Evolutionary conservation across 345 rosid species (phyloP).

Genomic region (Isatis tinctoria): DNA sequence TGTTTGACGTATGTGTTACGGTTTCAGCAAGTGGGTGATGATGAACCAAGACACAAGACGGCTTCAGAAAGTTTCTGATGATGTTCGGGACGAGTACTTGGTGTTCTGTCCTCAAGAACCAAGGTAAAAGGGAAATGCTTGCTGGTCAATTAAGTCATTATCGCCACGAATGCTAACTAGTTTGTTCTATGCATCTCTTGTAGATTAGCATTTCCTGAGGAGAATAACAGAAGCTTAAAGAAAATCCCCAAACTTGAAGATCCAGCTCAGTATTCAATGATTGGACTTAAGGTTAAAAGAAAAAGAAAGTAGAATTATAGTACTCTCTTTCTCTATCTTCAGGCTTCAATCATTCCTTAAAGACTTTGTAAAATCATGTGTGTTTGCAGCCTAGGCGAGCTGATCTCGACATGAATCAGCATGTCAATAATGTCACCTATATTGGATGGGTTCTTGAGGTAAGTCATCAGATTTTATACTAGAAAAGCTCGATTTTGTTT

Average conservation of each 20-base stretch:
- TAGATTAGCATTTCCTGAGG: conserved; percentile 89
- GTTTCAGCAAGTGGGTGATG: conserved; percentile 98
- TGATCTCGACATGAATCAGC: conserved; percentile 98
- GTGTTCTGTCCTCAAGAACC: conserved; percentile 70
- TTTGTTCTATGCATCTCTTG: neutral
- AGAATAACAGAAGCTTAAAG: conserved; percentile 63
- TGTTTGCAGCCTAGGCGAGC: conserved; percentile 71
- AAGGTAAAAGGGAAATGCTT: conserved; percentile 40
- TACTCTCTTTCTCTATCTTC: neutral
- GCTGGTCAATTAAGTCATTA: neutral
- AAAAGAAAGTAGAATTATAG: neutral
- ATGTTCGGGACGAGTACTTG: conserved; percentile 76
- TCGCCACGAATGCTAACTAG: neutral
- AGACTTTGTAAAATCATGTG: neutral
- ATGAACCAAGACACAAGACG: conserved; percentile 94
- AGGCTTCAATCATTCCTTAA: neutral
- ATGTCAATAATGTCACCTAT: conserved; percentile 83
- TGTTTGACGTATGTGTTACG: neutral
- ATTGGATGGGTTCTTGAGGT: conserved; percentile 99
- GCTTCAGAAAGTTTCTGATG: conserved; percentile 89
- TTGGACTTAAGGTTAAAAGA: conserved; percentile 48
- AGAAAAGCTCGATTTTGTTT: neutral
- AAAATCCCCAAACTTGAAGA: conserved; percentile 78
- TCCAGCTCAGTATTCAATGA: conserved; percentile 60
- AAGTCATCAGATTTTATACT: neutral